phyloP scores from a whole-genome alignment of 495 filamentous ascomycete genomes.

The Cladorrhinum samala region DNA sequence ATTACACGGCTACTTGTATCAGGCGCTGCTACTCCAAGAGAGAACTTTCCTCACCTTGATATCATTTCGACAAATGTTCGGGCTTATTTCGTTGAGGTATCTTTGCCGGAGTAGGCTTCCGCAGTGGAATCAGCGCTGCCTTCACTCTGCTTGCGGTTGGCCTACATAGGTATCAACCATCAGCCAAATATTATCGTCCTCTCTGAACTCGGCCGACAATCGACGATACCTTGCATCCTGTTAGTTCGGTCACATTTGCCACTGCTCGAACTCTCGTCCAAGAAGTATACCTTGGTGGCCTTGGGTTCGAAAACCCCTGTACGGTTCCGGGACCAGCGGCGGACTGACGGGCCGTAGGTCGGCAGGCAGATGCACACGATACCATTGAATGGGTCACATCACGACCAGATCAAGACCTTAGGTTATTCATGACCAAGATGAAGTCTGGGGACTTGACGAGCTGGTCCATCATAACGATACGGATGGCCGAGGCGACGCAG shows the following conservation, averaged over 20 bases:
- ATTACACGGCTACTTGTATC: too few species aligned
- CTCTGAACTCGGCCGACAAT: constrained; percentile 2
- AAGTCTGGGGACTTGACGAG: constrained; percentile 30
- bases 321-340: constrained; percentile 12
- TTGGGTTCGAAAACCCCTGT: neutral
- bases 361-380: constrained; percentile 41
- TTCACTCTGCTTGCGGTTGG: too few species aligned
- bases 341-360: constrained; percentile 33
- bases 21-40: constrained; percentile 13
- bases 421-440: constrained; percentile 35
- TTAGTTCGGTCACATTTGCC: neutral
- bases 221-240: neutral
- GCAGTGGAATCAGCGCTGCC: too few species aligned
- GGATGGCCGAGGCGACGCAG: constrained; percentile 37
- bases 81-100: neutral
- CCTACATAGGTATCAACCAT: constrained; percentile 7
- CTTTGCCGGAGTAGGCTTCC: neutral
- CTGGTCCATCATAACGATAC: constrained; percentile 32
- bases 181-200: constrained; percentile 20
- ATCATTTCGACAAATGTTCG: neutral
- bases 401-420: constrained; percentile 40
- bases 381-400: constrained; percentile 36
- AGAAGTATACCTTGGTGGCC: neutral
- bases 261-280: neutral
- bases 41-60: constrained; percentile 18